phyloP scores from a whole-genome alignment of 805 yeast species.

The Yarrowia keelungensis region DNA sequence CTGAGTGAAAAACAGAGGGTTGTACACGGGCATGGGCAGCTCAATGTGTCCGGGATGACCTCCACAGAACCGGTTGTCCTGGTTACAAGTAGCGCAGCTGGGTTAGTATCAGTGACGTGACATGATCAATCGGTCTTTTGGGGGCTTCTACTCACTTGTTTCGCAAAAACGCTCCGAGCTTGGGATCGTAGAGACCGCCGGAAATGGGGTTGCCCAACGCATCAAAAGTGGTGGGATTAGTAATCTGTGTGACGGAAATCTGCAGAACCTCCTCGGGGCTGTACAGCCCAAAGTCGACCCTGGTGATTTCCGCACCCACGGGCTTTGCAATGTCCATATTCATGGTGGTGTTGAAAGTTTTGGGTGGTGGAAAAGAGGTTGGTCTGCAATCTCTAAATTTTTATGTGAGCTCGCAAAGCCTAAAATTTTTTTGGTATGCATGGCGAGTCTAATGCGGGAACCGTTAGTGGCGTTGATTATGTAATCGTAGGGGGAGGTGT shows the following conservation, averaged over 20 bases:
- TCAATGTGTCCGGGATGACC: constrained; percentile 99
- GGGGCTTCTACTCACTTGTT: constrained; percentile 55
- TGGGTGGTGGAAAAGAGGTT: constrained; percentile 5
- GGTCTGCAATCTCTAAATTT: not conserved
- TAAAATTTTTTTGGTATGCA: constrained; percentile 19
- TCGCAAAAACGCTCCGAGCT: constrained; percentile 92
- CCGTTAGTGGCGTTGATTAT: constrained; percentile 10
- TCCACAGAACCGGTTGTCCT: constrained; percentile 92
- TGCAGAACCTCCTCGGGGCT: constrained; percentile 81
- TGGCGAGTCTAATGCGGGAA: not conserved
- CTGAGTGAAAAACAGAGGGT: constrained; percentile 92
- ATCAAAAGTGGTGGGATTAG: constrained; percentile 95
- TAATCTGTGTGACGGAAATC: constrained; percentile 92
- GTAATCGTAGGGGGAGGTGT: not conserved
- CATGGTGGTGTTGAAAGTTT: constrained; percentile 7
- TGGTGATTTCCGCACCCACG: constrained; percentile 89
- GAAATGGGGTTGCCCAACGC: constrained; percentile 93
- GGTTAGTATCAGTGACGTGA: not conserved
- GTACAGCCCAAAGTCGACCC: constrained; percentile 91
- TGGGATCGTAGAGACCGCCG: constrained; percentile 91
- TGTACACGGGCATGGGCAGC: constrained; percentile 93
- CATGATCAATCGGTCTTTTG: not conserved
- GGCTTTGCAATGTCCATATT: constrained; percentile 95
- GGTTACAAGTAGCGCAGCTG: constrained; percentile 90
- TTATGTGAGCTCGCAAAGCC: constrained; percentile 10